These are phyloP conservation scores for Xerocomellus dryophilus DNA, from an alignment of 768 basidiomycete species.

Conservation along the genomic window DNA sequence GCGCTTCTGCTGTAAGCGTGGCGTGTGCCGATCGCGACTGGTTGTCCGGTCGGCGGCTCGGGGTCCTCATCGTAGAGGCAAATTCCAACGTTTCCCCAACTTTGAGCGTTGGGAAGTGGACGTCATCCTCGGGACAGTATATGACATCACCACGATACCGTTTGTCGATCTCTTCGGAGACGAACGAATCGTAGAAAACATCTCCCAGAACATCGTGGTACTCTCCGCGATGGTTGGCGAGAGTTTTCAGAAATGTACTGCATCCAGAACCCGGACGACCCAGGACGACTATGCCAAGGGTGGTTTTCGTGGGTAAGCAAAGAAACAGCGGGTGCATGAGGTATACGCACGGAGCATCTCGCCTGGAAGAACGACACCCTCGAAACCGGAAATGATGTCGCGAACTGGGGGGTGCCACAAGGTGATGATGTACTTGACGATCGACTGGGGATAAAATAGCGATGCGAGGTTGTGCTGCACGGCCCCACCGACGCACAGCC, in stretches of 20 bases:
- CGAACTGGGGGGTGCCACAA: slow-evolving; percentile 60
- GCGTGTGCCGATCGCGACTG: slow-evolving; percentile 30
- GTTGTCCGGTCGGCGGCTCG: slow-evolving; percentile 25
- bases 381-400: slow-evolving; percentile 59
- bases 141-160: slow-evolving; percentile 47
- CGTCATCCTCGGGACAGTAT: slow-evolving; percentile 36
- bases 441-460: slow-evolving; percentile 43
- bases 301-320: neutral
- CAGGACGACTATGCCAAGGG: slow-evolving; percentile 57
- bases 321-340: slow-evolving; percentile 8
- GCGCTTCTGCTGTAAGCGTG: slow-evolving; percentile 40
- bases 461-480: slow-evolving; percentile 55
- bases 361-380: slow-evolving; percentile 62
- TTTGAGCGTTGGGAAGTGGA: slow-evolving; percentile 36
- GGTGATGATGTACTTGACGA: slow-evolving; percentile 39
- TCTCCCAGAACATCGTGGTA: slow-evolving; percentile 41
- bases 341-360: slow-evolving; percentile 70
- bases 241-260: slow-evolving; percentile 48
- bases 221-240: slow-evolving; percentile 44
- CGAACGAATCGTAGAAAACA: slow-evolving; percentile 47
- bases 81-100: slow-evolving; percentile 49
- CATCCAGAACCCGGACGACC: slow-evolving; percentile 74
- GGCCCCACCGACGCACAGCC: slow-evolving; percentile 41
- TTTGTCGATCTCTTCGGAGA: slow-evolving; percentile 41
- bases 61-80: slow-evolving; percentile 49